Evolutionary conservation across 1,284 basidiomycete species (phyloP).

Genomic region (Pisolithus thermaeus): DNA sequence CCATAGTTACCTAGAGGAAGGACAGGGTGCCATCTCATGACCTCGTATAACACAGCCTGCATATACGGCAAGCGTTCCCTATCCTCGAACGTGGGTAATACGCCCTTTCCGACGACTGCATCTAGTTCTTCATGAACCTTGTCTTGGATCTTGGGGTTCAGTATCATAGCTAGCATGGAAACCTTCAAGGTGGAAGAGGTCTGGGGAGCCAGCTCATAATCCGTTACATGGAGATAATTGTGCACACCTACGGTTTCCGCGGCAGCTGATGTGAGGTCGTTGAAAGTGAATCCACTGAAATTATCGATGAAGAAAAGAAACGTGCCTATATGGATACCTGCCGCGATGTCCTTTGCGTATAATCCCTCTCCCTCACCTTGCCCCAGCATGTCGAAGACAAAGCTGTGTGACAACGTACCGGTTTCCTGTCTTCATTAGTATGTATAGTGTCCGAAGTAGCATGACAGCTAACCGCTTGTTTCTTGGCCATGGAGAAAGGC

Average conservation of each 20-base stretch:
- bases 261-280: constrained; percentile 11
- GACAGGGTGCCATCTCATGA: constrained; percentile 43
- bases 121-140: constrained; percentile 42
- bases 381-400: not conserved
- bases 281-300: not conserved
- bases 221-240: not conserved
- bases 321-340: not conserved
- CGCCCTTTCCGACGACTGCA: constrained; percentile 29
- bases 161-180: constrained; percentile 45
- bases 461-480: not conserved
- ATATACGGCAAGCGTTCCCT: constrained; percentile 38
- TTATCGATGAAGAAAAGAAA: not conserved
- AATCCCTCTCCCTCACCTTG: not conserved
- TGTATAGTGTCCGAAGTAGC: not conserved
- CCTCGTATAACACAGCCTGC: constrained; percentile 44
- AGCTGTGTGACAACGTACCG: not conserved
- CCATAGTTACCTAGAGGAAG: constrained; percentile 31
- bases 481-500: not conserved
- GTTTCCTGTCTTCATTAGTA: not conserved
- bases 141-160: constrained; percentile 39
- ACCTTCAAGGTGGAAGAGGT: constrained; percentile 38
- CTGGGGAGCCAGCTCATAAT: constrained; percentile 19
- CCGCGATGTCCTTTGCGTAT: not conserved
- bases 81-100: constrained; percentile 37
- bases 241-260: constrained; percentile 16